Evolutionary conservation across 2,329 filamentous ascomycete genomes (phyloP).

Genomic region (Ophiostoma pallidulum): DNA sequence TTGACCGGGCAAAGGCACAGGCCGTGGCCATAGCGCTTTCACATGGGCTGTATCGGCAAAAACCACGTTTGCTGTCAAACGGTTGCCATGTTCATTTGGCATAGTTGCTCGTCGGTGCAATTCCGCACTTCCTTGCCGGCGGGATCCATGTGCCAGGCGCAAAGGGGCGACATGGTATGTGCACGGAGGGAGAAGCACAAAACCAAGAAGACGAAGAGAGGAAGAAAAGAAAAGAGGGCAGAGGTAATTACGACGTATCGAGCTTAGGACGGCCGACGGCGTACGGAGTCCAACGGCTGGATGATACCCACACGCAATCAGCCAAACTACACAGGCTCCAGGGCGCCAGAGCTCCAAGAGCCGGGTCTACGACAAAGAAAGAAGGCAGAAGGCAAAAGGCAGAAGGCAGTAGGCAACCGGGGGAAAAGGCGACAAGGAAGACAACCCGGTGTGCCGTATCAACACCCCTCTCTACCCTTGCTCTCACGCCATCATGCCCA

Average conservation of each 20-base stretch:
- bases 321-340: not conserved
- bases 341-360: conserved; percentile 6
- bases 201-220: no score
- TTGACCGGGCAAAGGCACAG: not conserved
- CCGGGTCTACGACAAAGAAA: conserved; percentile 10
- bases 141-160: no score
- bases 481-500: conserved; percentile 7
- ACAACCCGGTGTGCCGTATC: conserved; percentile 2
- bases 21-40: conserved; percentile 7
- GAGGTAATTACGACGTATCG: no score
- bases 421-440: not conserved
- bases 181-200: no score
- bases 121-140: no score
- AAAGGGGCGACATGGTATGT: not conserved
- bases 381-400: conserved; percentile 7
- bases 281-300: no score
- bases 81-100: not conserved
- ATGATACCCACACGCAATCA: conserved; percentile 8
- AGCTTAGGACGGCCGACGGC: no score
- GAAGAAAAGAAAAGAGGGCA: not conserved
- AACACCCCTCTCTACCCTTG: not conserved
- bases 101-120: no score
- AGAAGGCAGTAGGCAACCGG: not conserved
- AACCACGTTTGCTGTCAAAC: no score
- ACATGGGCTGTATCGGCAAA: conserved; percentile 3